phyloP scores from a whole-genome alignment of 2,329 filamentous ascomycete genomes.

The Penicillium sp. region DNA sequence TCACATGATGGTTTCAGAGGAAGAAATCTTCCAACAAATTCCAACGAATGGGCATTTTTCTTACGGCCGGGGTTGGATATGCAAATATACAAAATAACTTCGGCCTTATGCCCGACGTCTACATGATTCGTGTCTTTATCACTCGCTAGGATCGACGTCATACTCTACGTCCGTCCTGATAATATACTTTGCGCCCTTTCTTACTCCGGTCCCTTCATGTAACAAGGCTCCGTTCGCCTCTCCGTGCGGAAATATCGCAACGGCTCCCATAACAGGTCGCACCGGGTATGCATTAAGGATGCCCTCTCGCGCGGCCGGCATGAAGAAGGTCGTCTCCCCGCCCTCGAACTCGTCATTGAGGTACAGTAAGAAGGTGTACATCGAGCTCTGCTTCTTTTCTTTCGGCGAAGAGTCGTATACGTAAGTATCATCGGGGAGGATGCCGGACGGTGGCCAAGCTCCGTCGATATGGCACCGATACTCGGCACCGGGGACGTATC shows the following conservation, averaged over 20 bases:
- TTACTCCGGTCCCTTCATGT: slow-evolving; percentile 67
- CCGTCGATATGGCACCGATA: slow-evolving; percentile 68
- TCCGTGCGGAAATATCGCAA: slow-evolving; percentile 66
- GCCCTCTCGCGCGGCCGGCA: slow-evolving; percentile 61
- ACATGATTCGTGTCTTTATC: not conserved
- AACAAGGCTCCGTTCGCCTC: slow-evolving; percentile 61
- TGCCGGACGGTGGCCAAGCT: slow-evolving; percentile 67
- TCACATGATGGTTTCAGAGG: too few species aligned
- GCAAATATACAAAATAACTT: not conserved
- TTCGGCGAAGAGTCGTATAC: slow-evolving; percentile 62
- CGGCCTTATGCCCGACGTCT: not conserved
- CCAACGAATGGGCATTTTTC: too few species aligned
- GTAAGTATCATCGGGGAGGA: slow-evolving; percentile 55
- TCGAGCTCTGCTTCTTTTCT: slow-evolving; percentile 58
- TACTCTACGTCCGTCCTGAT: slow-evolving; percentile 69
- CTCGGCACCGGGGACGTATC: slow-evolving; percentile 68
- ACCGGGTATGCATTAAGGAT: slow-evolving; percentile 66
- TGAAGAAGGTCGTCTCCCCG: slow-evolving; percentile 67
- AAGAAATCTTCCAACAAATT: too few species aligned
- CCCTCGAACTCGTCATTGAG: slow-evolving; percentile 68
- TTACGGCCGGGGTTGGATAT: too few species aligned
- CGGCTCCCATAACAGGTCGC: slow-evolving; percentile 63
- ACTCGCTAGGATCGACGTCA: slow-evolving; percentile 46
- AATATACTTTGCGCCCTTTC: slow-evolving; percentile 63
- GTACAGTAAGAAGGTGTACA: slow-evolving; percentile 67